phyloP scores from a whole-genome alignment of 257 asterid species.

The Craterostigma plantagineum region DNA sequence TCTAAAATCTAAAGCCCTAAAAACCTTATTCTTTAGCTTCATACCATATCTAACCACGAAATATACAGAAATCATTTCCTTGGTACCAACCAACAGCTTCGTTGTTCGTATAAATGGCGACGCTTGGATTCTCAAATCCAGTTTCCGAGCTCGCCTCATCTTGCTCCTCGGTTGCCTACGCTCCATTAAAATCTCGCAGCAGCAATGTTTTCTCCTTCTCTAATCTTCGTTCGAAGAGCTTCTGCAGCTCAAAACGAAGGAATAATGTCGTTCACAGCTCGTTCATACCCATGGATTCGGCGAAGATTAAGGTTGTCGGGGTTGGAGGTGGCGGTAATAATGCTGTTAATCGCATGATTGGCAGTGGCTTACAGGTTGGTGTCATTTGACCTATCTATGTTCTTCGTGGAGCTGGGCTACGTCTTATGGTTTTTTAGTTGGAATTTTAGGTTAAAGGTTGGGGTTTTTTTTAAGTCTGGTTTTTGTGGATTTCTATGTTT shows the following conservation, averaged over 20 bases:
- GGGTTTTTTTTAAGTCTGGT: too few species aligned
- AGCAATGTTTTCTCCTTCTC: constrained; percentile 11
- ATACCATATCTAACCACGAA: not conserved
- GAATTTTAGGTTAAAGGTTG: too few species aligned
- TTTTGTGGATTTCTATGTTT: too few species aligned
- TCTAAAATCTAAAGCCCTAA: not conserved
- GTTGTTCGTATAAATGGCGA: constrained; percentile 18
- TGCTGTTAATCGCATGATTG: constrained; percentile 96
- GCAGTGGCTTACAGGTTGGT: constrained; percentile 49
- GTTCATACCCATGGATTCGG: constrained; percentile 50
- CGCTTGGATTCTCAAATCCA: constrained; percentile 29
- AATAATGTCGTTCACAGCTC: constrained; percentile 30
- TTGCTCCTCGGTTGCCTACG: constrained; percentile 17
- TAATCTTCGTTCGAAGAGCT: constrained; percentile 21
- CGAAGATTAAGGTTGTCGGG: constrained; percentile 88
- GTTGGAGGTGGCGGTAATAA: constrained; percentile 98
- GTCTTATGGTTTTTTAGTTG: too few species aligned
- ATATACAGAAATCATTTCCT: not conserved
- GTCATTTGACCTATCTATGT: too few species aligned
- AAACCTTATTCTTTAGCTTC: not conserved
- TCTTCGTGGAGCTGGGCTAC: too few species aligned
- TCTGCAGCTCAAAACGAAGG: constrained; percentile 16
- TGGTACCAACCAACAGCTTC: too few species aligned
- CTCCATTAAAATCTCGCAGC: constrained; percentile 17
- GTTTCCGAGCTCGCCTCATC: constrained; percentile 36